A percentile compares a stretch with the other conserved stretches of the same genome.
Evolutionary conservation across 2,329 filamentous ascomycete genomes (phyloP).

Genomic region (Hansfordia pulvinata): DNA sequence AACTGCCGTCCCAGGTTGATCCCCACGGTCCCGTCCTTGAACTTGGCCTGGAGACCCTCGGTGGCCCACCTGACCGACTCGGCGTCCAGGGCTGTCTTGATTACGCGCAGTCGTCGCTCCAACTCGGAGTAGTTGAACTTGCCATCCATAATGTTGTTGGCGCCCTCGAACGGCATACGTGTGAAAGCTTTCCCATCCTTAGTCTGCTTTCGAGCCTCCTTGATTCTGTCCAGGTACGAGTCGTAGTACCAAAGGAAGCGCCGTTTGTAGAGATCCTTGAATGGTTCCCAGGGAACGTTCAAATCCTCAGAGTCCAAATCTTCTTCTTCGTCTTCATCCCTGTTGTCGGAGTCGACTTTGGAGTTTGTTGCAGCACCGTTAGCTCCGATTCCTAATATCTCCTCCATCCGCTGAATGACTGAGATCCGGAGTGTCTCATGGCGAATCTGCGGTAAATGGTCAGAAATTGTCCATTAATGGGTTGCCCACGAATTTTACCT

Average conservation of each 20-base stretch:
- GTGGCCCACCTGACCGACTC: constrained; percentile 61
- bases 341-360: constrained; percentile 35
- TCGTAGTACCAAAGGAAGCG: constrained; percentile 95
- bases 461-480: no score
- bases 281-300: constrained; percentile 60
- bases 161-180: constrained; percentile 79
- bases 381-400: constrained; percentile 50
- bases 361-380: constrained; percentile 17
- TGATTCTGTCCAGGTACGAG: constrained; percentile 62
- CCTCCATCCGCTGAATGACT: constrained; percentile 74
- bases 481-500: no score
- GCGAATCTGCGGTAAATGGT: constrained; percentile 48
- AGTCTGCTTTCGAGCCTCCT: constrained; percentile 49
- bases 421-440: constrained; percentile 83
- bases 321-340: constrained; percentile 32
- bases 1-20: constrained; percentile 75
- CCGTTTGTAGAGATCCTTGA: constrained; percentile 80
- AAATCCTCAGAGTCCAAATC: constrained; percentile 35
- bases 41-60: constrained; percentile 50
- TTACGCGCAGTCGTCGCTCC: constrained; percentile 49
- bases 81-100: constrained; percentile 57
- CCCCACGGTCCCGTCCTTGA: constrained; percentile 60
- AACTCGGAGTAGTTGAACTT: constrained; percentile 70
- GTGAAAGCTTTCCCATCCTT: constrained; percentile 51
- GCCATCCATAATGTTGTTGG: constrained; percentile 71